A percentile compares a stretch with the other conserved stretches of the same genome.
phyloP scores from a whole-genome alignment of 139 green algal species.

The Gonium pectorale region DNA sequence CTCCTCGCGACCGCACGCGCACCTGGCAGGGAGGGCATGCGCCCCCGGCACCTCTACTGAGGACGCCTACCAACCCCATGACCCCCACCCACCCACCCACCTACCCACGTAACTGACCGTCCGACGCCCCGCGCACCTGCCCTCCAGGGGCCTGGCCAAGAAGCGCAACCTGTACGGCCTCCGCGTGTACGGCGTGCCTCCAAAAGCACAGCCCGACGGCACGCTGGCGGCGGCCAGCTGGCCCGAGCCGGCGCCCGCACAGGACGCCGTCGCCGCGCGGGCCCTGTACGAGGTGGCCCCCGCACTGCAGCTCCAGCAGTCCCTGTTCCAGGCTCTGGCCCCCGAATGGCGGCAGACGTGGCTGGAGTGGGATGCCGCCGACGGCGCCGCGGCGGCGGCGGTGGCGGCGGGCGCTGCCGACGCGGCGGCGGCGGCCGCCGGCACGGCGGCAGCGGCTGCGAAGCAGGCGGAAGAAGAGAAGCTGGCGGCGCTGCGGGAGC shows the following conservation, averaged over 20 bases:
- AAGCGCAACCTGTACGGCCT: slow-evolving; percentile 49
- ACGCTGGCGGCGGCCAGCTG: background rate
- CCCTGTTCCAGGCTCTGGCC: slow-evolving; percentile 50
- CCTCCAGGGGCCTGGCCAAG: slow-evolving; percentile 37
- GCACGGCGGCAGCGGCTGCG: slow-evolving; percentile 1
- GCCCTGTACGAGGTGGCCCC: slow-evolving; percentile 74
- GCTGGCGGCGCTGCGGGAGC: slow-evolving; percentile 55
- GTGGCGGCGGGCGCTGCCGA: background rate
- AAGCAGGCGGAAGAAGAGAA: slow-evolving; percentile 36
- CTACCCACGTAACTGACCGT: too few species aligned
- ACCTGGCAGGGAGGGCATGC: too few species aligned
- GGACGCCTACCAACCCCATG: too few species aligned
- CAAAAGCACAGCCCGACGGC: background rate
- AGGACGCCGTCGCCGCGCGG: slow-evolving; percentile 84
- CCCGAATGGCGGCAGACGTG: slow-evolving; percentile 66
- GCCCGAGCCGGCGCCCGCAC: background rate
- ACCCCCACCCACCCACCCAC: too few species aligned
- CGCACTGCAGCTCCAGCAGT: slow-evolving; percentile 43
- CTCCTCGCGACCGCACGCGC: too few species aligned
- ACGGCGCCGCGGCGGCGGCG: slow-evolving; percentile 4
- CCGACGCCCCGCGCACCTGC: too few species aligned
- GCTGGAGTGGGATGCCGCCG: slow-evolving; percentile 58
- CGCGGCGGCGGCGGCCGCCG: background rate
- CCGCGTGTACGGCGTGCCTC: slow-evolving; percentile 22
- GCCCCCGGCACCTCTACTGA: too few species aligned